A percentile compares a stretch with the other conserved stretches of the same genome.
Conservation (phyloP, 2,329 filamentous ascomycete species). For the Fusarium circinatum region DNA sequence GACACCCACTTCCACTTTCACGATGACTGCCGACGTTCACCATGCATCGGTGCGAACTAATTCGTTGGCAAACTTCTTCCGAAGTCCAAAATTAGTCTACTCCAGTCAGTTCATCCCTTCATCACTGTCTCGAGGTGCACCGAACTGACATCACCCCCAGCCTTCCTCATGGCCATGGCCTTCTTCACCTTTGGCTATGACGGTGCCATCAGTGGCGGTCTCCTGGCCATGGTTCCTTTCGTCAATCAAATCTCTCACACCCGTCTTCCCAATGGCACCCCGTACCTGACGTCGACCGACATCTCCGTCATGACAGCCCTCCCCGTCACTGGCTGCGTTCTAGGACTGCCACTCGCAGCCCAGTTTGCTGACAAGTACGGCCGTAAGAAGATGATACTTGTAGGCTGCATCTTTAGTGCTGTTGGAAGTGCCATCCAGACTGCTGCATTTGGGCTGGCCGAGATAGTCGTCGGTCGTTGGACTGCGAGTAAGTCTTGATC, state of each 20-base stretch:
- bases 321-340: background rate
- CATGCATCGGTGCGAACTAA: background rate
- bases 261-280: background rate
- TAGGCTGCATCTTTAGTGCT: background rate
- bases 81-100: background rate
- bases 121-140: fast-evolving
- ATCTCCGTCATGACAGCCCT: background rate
- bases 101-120: background rate
- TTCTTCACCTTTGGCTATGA: slow-evolving; percentile 2
- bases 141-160: background rate
- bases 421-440: background rate
- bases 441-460: background rate
- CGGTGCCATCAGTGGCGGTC: background rate
- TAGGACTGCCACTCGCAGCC: background rate
- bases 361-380: background rate
- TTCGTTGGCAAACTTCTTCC: background rate
- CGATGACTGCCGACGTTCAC: background rate
- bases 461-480: background rate
- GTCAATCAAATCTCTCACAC: background rate
- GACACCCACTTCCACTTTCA: background rate
- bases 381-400: background rate
- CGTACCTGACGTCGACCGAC: background rate
- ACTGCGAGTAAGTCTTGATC: background rate
- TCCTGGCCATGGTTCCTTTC: background rate
- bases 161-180: background rate